phyloP scores from a whole-genome alignment of 1,284 basidiomycete species.

The Papiliotrema flavescens region DNA sequence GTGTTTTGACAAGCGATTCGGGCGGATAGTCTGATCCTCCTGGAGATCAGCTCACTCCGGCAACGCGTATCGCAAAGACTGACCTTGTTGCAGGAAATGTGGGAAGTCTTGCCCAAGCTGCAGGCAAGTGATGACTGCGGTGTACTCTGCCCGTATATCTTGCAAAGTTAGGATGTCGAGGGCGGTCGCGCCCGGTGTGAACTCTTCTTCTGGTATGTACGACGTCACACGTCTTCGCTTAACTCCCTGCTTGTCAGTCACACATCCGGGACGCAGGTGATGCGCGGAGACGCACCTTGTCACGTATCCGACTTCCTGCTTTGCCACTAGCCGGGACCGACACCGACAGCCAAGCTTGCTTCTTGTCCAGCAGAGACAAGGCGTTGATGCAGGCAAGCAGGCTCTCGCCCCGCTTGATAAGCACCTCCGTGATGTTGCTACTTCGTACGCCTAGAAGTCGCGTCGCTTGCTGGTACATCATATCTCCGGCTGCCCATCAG shows the following conservation, averaged over 20 bases:
- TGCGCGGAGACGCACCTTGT: background rate
- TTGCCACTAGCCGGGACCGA: constrained; percentile 27
- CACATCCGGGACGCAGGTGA: background rate
- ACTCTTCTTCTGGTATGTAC: constrained; percentile 73
- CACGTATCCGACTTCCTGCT: background rate
- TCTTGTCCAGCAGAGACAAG: constrained; percentile 72
- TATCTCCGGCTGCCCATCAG: constrained; percentile 64
- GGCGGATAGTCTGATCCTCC: constrained; percentile 25
- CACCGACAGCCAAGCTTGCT: constrained; percentile 79
- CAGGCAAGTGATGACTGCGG: constrained; percentile 72
- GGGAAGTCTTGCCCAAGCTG: constrained; percentile 65
- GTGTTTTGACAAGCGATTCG: too few species aligned
- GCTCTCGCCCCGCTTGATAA: constrained; percentile 71
- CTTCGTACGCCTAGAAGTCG: constrained; percentile 53
- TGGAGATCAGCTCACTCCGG: constrained; percentile 41
- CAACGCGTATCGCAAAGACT: constrained; percentile 24
- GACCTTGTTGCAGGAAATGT: constrained; percentile 52
- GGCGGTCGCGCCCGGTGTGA: constrained; percentile 57
- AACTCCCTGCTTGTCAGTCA: constrained; percentile 40
- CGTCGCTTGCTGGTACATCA: constrained; percentile 90
- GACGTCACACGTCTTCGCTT: constrained; percentile 69
- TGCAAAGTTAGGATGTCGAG: constrained; percentile 73
- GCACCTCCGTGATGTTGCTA: constrained; percentile 56
- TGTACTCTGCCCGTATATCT: constrained; percentile 82
- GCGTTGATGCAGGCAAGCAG: constrained; percentile 87